phyloP scores from a whole-genome alignment of 495 filamentous ascomycete species.

The Penicillium mononematosum region DNA sequence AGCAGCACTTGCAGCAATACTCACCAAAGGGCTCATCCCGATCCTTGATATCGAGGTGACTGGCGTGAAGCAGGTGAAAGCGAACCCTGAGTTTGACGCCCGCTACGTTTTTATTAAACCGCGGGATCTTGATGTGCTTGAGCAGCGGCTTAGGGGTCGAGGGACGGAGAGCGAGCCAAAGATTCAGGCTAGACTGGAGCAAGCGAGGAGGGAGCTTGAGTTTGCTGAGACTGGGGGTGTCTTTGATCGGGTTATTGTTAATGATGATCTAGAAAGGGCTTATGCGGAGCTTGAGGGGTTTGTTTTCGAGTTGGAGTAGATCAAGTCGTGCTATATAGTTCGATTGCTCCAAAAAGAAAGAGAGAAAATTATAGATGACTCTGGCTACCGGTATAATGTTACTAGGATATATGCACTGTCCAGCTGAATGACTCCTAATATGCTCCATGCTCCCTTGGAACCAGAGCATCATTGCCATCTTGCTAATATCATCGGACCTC shows the following conservation, averaged over 20 bases:
- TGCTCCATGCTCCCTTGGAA: conserved; percentile 18
- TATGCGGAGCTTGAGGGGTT: not conserved
- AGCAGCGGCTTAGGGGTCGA: not conserved
- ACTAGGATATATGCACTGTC: not conserved
- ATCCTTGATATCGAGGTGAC: not conserved
- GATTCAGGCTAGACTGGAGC: not conserved
- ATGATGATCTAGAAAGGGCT: not conserved
- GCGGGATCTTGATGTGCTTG: not conserved
- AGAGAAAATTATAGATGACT: too few relatives aligned
- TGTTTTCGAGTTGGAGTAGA: not conserved
- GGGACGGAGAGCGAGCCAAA: not conserved
- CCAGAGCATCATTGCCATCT: conserved; percentile 29
- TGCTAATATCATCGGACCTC: conserved; percentile 25
- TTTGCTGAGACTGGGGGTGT: not conserved
- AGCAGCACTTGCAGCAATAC: not conserved
- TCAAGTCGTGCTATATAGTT: too few relatives aligned
- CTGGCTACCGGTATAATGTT: too few relatives aligned
- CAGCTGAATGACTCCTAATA: not conserved
- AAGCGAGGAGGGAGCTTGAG: not conserved
- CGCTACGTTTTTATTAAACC: not conserved
- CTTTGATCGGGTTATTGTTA: not conserved
- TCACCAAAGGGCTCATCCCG: not conserved
- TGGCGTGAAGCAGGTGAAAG: not conserved
- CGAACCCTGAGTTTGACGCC: not conserved
- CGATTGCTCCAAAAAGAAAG: not conserved